These are phyloP conservation scores for Niebla homalea DNA, from an alignment of 495 filamentous ascomycete species.

Conservation along the genomic window DNA sequence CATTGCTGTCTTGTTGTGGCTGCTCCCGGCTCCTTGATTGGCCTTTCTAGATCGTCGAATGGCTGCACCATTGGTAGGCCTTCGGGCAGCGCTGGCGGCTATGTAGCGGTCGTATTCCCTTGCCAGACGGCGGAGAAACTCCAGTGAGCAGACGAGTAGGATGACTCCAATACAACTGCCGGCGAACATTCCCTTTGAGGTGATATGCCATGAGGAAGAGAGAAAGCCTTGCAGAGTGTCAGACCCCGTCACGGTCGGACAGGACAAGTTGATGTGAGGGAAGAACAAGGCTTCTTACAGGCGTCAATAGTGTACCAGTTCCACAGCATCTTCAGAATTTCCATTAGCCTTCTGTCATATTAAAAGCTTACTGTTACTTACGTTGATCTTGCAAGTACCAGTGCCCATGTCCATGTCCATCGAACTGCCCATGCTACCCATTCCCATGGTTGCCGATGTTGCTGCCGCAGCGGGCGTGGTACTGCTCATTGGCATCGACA, in stretches of 20 bases:
- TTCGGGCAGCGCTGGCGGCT: background rate
- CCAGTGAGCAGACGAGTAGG: conserved; percentile 47
- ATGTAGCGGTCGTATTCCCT: conserved; percentile 51
- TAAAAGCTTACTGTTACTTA: background rate
- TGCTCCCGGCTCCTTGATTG: background rate
- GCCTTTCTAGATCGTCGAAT: too few species aligned
- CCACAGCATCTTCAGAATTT: conserved; percentile 45
- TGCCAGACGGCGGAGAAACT: conserved; percentile 45
- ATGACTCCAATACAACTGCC: conserved; percentile 59
- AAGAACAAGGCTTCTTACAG: conserved; percentile 17
- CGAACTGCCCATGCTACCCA: background rate
- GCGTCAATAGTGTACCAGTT: conserved; percentile 61
- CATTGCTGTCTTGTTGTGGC: background rate
- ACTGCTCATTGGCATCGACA: background rate
- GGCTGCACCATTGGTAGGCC: background rate
- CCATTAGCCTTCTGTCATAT: background rate
- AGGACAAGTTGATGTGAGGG: background rate
- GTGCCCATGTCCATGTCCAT: background rate
- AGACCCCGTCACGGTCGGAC: background rate
- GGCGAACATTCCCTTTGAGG: conserved; percentile 46
- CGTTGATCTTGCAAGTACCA: background rate
- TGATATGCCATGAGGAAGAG: conserved; percentile 49
- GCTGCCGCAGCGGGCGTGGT: background rate
- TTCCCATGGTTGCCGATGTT: background rate
- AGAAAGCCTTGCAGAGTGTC: conserved; percentile 37